Conservation (phyloP, 495 filamentous ascomycete species). For the Aspergillus panamensis region DNA sequence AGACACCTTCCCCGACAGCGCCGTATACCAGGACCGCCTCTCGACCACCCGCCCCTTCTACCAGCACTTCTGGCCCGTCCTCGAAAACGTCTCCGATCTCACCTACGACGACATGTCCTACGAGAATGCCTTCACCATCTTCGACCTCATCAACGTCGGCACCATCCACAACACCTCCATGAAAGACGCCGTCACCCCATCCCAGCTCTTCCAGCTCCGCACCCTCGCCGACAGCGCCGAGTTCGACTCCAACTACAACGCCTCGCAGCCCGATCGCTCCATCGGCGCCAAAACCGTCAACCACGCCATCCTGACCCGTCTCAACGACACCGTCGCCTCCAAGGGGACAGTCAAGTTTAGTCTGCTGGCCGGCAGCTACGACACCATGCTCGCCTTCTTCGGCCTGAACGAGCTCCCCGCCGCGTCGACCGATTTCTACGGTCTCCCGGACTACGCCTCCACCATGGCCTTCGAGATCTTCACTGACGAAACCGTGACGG, state of each 20-base stretch:
- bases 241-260: slow-evolving; percentile 23
- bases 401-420: slow-evolving; percentile 42
- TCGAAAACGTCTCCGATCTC: slow-evolving; percentile 50
- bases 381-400: slow-evolving; percentile 47
- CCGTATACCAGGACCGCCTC: slow-evolving; percentile 47
- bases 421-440: slow-evolving; percentile 39
- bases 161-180: slow-evolving; percentile 42
- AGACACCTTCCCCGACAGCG: slow-evolving; percentile 49
- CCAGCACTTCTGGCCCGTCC: slow-evolving; percentile 50
- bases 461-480: slow-evolving; percentile 51
- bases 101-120: slow-evolving; percentile 45
- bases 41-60: slow-evolving; percentile 56
- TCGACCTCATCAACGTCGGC: slow-evolving; percentile 44
- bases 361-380: slow-evolving; percentile 49
- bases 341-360: slow-evolving; percentile 34
- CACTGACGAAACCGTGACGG: slow-evolving; percentile 33
- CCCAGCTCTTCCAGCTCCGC: slow-evolving; percentile 33
- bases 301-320: slow-evolving; percentile 36
- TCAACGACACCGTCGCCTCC: slow-evolving; percentile 43
- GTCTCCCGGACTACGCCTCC: slow-evolving; percentile 50
- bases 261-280: slow-evolving; percentile 30
- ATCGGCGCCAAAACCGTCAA: slow-evolving; percentile 25
- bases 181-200: slow-evolving; percentile 18
- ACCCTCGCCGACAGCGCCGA: slow-evolving; percentile 27
- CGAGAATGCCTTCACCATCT: slow-evolving; percentile 64